Percentiles rank a stretch among this genome's conserved stretches.
These are phyloP conservation scores for Phyllosticta citribraziliensis DNA, from an alignment of 2,329 filamentous ascomycete species.

Conservation along the genomic window DNA sequence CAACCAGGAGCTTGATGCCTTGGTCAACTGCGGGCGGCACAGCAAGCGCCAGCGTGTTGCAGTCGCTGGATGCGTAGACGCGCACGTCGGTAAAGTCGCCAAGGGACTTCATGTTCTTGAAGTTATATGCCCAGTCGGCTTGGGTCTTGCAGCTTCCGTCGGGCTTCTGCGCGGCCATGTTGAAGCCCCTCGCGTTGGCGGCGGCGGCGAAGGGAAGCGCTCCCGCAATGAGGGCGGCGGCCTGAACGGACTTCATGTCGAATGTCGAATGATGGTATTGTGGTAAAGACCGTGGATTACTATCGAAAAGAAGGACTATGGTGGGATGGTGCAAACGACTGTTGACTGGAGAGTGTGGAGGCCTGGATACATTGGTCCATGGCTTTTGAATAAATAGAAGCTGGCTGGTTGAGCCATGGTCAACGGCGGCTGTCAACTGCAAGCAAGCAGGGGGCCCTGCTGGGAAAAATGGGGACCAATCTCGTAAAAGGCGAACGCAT, in stretches of 20 bases:
- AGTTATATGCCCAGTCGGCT: slow-evolving; percentile 20
- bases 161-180: slow-evolving; percentile 18
- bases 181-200: slow-evolving; percentile 22
- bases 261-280: slow-evolving; percentile 5
- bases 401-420: neutral
- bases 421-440: slow-evolving; percentile 8
- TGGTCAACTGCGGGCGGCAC: slow-evolving; percentile 26
- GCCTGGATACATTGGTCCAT: neutral
- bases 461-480: slow-evolving; percentile 2
- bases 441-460: neutral
- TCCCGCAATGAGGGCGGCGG: slow-evolving; percentile 2
- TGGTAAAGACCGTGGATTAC: slow-evolving; percentile 3
- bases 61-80: slow-evolving; percentile 21
- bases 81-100: slow-evolving; percentile 19
- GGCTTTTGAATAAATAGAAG: slow-evolving; percentile 9
- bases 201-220: slow-evolving; percentile 23
- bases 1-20: slow-evolving; percentile 27
- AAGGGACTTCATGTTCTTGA: slow-evolving; percentile 17
- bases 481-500: slow-evolving; percentile 5
- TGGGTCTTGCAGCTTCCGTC: slow-evolving; percentile 19
- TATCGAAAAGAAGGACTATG: slow-evolving; percentile 5
- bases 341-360: neutral
- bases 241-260: slow-evolving; percentile 8
- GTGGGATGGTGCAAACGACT: neutral
- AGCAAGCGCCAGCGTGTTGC: slow-evolving; percentile 16